A percentile compares a stretch with the other conserved stretches of the same genome.
phyloP scores from a whole-genome alignment of 208 protist species.

The Phytomonas sp. region DNA sequence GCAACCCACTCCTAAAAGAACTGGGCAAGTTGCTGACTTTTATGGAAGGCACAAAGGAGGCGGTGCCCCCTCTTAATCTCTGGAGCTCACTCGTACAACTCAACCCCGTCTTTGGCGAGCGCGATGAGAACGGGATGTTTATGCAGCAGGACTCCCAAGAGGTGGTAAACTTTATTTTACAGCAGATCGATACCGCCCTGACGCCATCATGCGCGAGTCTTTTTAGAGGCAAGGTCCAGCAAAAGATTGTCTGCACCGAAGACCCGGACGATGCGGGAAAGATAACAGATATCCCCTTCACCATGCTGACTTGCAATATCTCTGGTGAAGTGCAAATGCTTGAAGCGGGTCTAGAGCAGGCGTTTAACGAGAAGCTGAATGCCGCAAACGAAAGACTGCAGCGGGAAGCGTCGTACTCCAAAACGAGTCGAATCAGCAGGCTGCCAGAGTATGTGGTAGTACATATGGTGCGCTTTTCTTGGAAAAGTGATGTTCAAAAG shows the following conservation, averaged over 20 bases:
- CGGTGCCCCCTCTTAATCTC: conserved; percentile 37
- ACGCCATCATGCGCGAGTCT: conserved; percentile 31
- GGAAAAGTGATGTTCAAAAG: conserved; percentile 66
- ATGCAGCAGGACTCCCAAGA: conserved; percentile 88
- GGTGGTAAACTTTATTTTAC: conserved; percentile 47
- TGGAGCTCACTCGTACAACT: conserved; percentile 36
- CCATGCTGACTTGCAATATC: conserved; percentile 84
- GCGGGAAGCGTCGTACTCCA: conserved; percentile 37
- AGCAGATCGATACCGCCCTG: conserved; percentile 23
- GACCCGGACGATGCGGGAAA: conserved; percentile 29
- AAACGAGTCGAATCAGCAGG: conserved; percentile 32
- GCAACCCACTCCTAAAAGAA: conserved; percentile 27
- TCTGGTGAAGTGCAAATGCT: conserved; percentile 65
- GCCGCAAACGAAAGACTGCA: conserved; percentile 36
- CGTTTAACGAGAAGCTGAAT: conserved; percentile 52
- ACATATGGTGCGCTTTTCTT: conserved; percentile 88
- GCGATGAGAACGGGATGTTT: conserved; percentile 42
- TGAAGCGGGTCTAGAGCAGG: conserved; percentile 59
- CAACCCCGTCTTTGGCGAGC: conserved; percentile 58
- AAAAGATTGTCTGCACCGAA: conserved; percentile 48
- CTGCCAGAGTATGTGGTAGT: conserved; percentile 84
- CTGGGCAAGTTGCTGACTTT: conserved; percentile 31
- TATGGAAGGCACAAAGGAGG: conserved; percentile 28
- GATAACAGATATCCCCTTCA: conserved; percentile 31
- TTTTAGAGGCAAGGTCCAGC: conserved; percentile 36